These are phyloP conservation scores for Aspergillus transmontanensis DNA, from an alignment of 2,329 filamentous ascomycete species.

Conservation along the genomic window DNA sequence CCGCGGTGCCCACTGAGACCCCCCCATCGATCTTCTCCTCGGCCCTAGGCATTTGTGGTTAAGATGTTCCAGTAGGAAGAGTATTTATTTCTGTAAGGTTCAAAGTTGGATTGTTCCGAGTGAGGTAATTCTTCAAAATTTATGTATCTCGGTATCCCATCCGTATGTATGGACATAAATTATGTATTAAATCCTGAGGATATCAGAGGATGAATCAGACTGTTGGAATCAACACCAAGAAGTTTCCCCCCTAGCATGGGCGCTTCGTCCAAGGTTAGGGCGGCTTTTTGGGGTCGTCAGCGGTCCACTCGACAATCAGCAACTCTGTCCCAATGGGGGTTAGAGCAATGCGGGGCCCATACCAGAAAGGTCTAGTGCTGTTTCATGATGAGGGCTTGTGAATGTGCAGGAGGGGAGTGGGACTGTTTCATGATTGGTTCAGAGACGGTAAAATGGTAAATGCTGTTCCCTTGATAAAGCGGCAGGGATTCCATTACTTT, in stretches of 20 bases:
- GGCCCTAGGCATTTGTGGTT: background rate
- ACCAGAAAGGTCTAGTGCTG: conserved; percentile 16
- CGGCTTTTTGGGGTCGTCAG: conserved; percentile 12
- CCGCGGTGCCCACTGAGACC: background rate
- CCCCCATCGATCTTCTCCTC: background rate
- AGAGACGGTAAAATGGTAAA: background rate
- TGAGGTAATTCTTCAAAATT: background rate
- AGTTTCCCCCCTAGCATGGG: background rate
- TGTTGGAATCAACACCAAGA: background rate
- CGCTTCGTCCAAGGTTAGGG: conserved; percentile 13
- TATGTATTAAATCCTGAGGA: background rate
- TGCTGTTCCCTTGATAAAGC: background rate
- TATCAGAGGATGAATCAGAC: background rate
- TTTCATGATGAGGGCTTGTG: conserved; percentile 23
- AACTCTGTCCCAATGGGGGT: conserved; percentile 7
- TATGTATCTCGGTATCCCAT: background rate
- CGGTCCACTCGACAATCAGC: conserved; percentile 13
- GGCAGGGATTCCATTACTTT: background rate
- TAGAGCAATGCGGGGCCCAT: conserved; percentile 12
- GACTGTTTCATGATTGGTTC: conserved; percentile 10
- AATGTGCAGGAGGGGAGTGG: background rate
- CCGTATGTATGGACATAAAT: background rate
- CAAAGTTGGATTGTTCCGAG: background rate
- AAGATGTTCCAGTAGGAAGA: background rate
- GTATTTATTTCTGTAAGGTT: no score